Base-by-base conservation (phyloP, 805 yeast species). In the Wickerhamiella slavikovae region DNA sequence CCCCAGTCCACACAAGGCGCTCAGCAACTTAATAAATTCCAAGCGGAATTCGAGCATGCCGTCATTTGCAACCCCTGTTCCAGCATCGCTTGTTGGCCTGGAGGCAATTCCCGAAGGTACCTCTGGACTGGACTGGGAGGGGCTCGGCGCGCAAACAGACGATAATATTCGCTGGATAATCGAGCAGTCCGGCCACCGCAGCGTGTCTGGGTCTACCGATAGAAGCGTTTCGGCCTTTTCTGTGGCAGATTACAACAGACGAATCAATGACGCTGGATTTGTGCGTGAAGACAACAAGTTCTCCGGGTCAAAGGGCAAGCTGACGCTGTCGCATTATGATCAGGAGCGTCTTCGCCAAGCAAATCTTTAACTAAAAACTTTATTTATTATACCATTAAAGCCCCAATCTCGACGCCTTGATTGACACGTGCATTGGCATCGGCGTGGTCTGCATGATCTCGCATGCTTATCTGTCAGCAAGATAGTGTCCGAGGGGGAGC, bases 191-290 rank as follows among this genome's bases (percentile, higher is more conserved):
- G 34, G 35, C 12, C 39, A 35, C 22, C 29, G 47, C 10, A 34
- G 39, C 2, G 42, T 34, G 2, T 41, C 45, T 0, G 44, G 40
- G 4, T 43, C 47, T 3, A 37, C 44, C 3, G 40, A 40, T 12
- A 29, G 37, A 5, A 38, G 43, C 8, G 40, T 39, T 9, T 15
- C 24, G 4, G 12, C 40, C 2, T 43, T 43, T 28, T 43, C 42
- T 2, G 45, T 44, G 2, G 32, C 47, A 1, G 45, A 43, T 29
- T 43, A 41, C 29, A 43, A 43, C 26, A 37, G 39, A 3, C 38
- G 37, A 17, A 34, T 43, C 27, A 41, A 41, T 27, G 38, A 40
- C 7, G 43, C 44, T 1, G 47, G 47, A 10, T 43, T 43, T 28
- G 35, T 38, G 17, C 29, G 34, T 4, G 45, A 43, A 23, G 47